Base-by-base conservation (phyloP, 2,329 filamentous ascomycete species). In the Paramyrothecium sp. region DNA sequence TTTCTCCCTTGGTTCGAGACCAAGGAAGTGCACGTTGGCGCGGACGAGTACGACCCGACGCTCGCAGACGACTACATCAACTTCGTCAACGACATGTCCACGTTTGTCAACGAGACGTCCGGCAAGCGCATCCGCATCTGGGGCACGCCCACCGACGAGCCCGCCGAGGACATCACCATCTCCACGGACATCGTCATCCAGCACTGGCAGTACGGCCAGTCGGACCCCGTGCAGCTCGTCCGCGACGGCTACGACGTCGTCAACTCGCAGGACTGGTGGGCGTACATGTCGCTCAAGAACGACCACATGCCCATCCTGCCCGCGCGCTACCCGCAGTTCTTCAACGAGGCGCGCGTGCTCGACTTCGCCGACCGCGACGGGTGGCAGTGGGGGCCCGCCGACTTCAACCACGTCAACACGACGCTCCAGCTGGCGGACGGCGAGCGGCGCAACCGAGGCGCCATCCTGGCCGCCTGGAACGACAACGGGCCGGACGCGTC, bases 261-360 rank as follows among this genome's bases (percentile, higher is more conserved):
- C 66, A 81, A 81, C 60, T 78, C 77, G 1, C 70, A 80, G 48
- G 78, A 81, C 59, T 79, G 77, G 76, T 81, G 78, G 81, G 79
- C 78, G 0, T 84, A 84, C 60, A 80, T 83, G 73, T 78, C 75
- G 5, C 62, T 84, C 54, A 84, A 84, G 58, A 84, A 82, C 58
- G 76, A 80, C 58, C 77, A 80, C 60, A 75, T 65, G 53, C 78
- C 77, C 2, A 79, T 79, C 38, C 56, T 75, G 0, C 78, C 78
- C 0, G 76, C 75, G 0, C 71, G 73, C 3, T 81, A 80, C 52
- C 75, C 77, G 1, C 77, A 79, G 49, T 77, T 77, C 58, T 80
- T 76, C 65, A 78, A 80, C 58, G 67, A 71, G 51, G 69, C 69
- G n/a, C 70, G 77, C 0, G 70, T 77, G 0, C 59, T 79, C 54